These are phyloP conservation scores for Triticum urartu DNA, from an alignment of 176 grass and related monocot genomes.

Conservation along the genomic window DNA sequence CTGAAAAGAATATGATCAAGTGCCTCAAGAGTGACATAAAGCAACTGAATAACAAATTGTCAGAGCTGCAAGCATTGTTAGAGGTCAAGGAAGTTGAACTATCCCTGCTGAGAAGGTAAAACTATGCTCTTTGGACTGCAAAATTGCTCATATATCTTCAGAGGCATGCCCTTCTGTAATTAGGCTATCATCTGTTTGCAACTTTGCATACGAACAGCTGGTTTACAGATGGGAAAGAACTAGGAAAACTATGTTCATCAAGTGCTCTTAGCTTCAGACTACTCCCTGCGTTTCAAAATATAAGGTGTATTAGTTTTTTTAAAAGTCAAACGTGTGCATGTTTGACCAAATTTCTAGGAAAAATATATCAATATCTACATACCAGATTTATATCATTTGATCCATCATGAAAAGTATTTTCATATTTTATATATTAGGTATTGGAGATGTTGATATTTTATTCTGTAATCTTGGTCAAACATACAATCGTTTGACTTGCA, in stretches of 20 bases:
- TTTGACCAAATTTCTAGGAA: no score
- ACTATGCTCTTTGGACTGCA: slow-evolving; percentile 20
- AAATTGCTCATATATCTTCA: neutral
- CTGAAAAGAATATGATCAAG: slow-evolving; percentile 85
- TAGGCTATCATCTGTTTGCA: neutral
- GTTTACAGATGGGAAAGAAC: neutral
- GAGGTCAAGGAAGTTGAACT: slow-evolving; percentile 86
- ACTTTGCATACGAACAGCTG: neutral
- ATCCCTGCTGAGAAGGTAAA: slow-evolving; percentile 69
- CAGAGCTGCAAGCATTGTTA: slow-evolving; percentile 81
- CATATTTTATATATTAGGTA: no score
- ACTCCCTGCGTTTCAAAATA: no score
- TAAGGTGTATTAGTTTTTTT: no score
- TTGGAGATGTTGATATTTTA: no score
- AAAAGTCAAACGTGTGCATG: no score
- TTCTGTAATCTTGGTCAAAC: no score
- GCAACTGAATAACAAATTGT: slow-evolving; percentile 87
- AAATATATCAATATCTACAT: no score
- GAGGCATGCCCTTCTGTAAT: neutral
- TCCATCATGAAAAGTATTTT: no score
- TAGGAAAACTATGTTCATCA: neutral
- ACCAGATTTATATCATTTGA: no score
- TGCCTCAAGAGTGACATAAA: slow-evolving; percentile 85
- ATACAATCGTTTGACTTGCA: no score
- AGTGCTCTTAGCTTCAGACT: slow-evolving; percentile 5